Conservation (phyloP, 75 land plant species). For the Cunninghamia lanceolata region DNA sequence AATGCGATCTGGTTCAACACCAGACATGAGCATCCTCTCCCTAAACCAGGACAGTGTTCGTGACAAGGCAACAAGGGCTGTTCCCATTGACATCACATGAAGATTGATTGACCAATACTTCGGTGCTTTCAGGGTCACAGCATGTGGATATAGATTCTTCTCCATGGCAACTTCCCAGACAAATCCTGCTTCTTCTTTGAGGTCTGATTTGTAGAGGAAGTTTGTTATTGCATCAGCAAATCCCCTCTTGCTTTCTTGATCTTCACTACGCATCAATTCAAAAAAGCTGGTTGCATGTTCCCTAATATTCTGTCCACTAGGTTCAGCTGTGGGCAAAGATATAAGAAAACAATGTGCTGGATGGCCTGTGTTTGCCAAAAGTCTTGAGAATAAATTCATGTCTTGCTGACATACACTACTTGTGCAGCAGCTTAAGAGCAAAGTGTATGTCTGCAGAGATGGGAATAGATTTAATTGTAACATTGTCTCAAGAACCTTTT, state of each 20-base stretch:
- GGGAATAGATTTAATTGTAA: constrained; percentile 56
- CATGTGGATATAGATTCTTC: constrained; percentile 87
- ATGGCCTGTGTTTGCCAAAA: constrained; percentile 83
- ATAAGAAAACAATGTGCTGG: constrained; percentile 79
- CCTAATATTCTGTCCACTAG: constrained; percentile 64
- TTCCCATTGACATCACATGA: constrained; percentile 98
- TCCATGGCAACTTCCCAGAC: constrained; percentile 96
- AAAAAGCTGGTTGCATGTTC: constrained; percentile 59
- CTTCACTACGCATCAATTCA: constrained; percentile 83
- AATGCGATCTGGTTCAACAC: constrained; percentile 59
- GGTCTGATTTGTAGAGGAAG: constrained; percentile 84
- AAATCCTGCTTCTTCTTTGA: constrained; percentile 79
- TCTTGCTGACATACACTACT: constrained; percentile 42
- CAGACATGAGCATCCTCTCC: constrained; percentile 53
- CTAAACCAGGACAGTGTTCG: constrained; percentile 78
- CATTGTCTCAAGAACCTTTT: constrained; percentile 67
- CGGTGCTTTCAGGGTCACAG: constrained; percentile 62
- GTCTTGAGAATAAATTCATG: constrained; percentile 43
- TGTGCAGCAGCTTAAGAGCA: constrained; percentile 85
- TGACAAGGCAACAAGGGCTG: constrained; percentile 85
- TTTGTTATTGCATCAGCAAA: constrained; percentile 88
- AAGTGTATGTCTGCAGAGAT: constrained; percentile 86
- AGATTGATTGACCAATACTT: constrained; percentile 93
- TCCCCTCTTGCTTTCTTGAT: constrained; percentile 90
- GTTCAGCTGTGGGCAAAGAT: constrained; percentile 66